Evolutionary conservation across 768 basidiomycete genomes (phyloP), one percentile per base, ranked within the genome.

Genomic region (Trametes villosa): DNA sequence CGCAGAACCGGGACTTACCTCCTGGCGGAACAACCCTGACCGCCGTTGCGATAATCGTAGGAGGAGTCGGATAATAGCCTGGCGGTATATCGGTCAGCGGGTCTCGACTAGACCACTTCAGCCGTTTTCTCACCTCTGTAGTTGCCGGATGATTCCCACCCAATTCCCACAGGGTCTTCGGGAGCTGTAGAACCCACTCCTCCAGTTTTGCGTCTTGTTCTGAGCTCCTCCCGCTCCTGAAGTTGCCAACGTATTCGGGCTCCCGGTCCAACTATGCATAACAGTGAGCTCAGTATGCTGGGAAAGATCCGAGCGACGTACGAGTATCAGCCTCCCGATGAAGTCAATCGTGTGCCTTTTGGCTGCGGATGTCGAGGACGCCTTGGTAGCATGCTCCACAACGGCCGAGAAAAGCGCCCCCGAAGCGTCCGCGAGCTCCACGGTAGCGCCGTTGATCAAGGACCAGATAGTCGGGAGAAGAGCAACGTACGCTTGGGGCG

Each of bases 131-230:
- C 51, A 91, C 93, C 82, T 91, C 86, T 0, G 87, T 86, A 4
- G 81, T 75, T 1, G 72, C 65, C 18, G 81, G 70, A 69, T 92
- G 83, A 53, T 73, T 82, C 11, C 73, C 74, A 3, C 89, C 88
- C 11, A 90, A 72, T 72, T 98, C 95, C 96, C 96, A 98, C 4
- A 98, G 77, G 7, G 81, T 80, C 73, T 85, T 88, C 0, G 95
- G 93, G 44, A 97, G 80, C 64, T 89, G 85, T 27, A 81, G 71
- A 18, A 94, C 64, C 94, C 95, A 97, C 22, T 81, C 81, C 51
- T 79, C 75, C 38, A 88, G 72, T 52, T 74, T 78, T 31, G 57
- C 66, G 26, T 62, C 66, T 41, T 69, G 70, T 4, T 60, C 65
- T 59, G 64, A 70, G 62, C 56, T 67, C 9, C 65, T 58, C 33